These are phyloP conservation scores for Xylaria hypoxylon DNA, from an alignment of 2,329 filamentous ascomycete genomes.

Conservation along the genomic window DNA sequence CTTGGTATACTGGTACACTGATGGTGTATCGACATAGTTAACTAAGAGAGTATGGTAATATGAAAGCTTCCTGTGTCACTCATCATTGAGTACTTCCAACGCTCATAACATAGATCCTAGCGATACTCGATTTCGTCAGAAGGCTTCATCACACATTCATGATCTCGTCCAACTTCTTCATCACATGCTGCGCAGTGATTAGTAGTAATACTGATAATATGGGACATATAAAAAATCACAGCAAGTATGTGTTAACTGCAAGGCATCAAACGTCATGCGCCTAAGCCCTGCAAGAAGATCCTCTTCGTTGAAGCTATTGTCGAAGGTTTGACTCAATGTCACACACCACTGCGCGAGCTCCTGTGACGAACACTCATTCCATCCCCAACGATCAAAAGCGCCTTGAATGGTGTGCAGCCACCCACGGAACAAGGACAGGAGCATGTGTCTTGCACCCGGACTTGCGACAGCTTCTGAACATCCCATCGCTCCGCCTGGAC, in stretches of 20 bases:
- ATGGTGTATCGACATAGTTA: too few species aligned
- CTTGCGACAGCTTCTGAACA: constrained; percentile 10
- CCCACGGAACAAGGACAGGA: constrained; percentile 8
- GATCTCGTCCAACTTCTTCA: constrained; percentile 19
- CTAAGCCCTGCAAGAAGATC: constrained; percentile 2
- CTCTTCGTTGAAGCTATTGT: background rate
- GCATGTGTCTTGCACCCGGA: constrained; percentile 1
- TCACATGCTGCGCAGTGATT: background rate
- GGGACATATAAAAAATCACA: background rate
- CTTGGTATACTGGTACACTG: too few species aligned
- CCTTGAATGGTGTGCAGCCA: constrained; percentile 15
- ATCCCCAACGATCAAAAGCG: background rate
- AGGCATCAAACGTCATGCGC: constrained; percentile 18
- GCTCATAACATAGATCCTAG: too few species aligned
- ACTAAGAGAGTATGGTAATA: too few species aligned
- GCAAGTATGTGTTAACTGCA: constrained; percentile 26
- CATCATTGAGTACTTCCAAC: too few species aligned
- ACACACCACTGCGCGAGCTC: background rate
- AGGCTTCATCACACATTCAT: constrained; percentile 9
- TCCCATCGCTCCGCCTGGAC: background rate
- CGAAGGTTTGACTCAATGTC: background rate
- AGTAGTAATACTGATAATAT: background rate
- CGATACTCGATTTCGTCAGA: too few species aligned
- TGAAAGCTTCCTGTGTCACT: too few species aligned
- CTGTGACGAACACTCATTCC: background rate